A percentile compares a stretch with the other conserved stretches of the same genome.
These are phyloP conservation scores for Globisporangium spiculum DNA, from an alignment of 352 stramenopile species.

Conservation along the genomic window DNA sequence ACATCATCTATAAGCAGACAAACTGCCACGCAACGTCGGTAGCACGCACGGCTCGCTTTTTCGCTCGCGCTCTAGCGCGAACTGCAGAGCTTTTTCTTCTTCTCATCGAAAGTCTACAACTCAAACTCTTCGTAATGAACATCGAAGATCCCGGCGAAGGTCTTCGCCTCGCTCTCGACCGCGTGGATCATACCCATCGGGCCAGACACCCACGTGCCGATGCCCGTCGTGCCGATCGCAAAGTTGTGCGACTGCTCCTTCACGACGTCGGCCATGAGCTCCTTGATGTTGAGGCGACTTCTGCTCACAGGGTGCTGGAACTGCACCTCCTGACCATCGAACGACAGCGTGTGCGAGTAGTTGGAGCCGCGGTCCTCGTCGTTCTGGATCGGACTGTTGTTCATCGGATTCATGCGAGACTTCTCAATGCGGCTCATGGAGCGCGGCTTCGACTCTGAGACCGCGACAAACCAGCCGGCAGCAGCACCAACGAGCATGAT, in stretches of 20 bases:
- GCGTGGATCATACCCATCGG: slow-evolving; percentile 77
- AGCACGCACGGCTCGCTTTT: background rate
- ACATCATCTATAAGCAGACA: slow-evolving; percentile 9
- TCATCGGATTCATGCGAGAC: slow-evolving; percentile 49
- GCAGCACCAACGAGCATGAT: slow-evolving; percentile 63
- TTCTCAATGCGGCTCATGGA: slow-evolving; percentile 80
- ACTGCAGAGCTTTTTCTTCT: background rate
- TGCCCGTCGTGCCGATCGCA: slow-evolving; percentile 73
- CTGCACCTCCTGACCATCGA: slow-evolving; percentile 71
- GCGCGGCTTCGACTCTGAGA: slow-evolving; percentile 63
- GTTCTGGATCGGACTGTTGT: slow-evolving; percentile 32
- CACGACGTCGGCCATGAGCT: slow-evolving; percentile 73
- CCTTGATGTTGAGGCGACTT: slow-evolving; percentile 69
- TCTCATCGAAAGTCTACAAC: slow-evolving; percentile 54
- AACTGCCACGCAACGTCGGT: background rate
- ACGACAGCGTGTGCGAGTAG: slow-evolving; percentile 78
- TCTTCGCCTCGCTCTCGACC: slow-evolving; percentile 68
- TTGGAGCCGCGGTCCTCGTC: slow-evolving; percentile 45
- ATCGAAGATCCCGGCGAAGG: slow-evolving; percentile 85
- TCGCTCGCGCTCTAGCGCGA: slow-evolving; percentile 5
- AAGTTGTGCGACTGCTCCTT: slow-evolving; percentile 88
- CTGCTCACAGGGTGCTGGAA: slow-evolving; percentile 75
- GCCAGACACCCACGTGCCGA: slow-evolving; percentile 82
- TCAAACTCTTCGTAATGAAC: slow-evolving; percentile 89
- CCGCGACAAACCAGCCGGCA: slow-evolving; percentile 57